phyloP scores from a whole-genome alignment of 2,329 filamentous ascomycete genomes.

The Fusarium chlamydosporum region DNA sequence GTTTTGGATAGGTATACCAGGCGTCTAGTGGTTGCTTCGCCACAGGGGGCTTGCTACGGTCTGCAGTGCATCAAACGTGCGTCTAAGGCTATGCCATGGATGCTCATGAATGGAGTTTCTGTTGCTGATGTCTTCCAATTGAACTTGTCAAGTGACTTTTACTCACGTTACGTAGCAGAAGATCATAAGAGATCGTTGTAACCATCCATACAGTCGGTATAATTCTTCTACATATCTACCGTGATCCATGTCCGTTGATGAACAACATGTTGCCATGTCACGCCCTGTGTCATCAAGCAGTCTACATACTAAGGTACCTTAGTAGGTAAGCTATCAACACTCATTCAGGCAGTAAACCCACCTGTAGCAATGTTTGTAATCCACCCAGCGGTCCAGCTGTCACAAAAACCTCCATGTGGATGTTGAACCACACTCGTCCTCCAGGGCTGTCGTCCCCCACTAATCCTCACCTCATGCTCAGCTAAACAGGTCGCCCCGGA shows the following conservation, averaged over 20 bases:
- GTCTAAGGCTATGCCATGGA: constrained; percentile 9
- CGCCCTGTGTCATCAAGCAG: background rate
- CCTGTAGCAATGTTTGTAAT: background rate
- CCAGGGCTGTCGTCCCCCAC: constrained; percentile 35
- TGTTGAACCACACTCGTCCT: background rate
- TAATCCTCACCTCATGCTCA: constrained; percentile 42
- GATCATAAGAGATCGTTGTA: constrained; percentile 18
- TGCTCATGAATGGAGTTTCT: constrained; percentile 24
- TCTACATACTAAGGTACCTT: too few relatives aligned
- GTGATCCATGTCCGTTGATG: constrained; percentile 26
- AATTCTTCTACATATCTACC: constrained; percentile 10
- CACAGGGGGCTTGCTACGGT: constrained; percentile 31
- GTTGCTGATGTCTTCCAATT: constrained; percentile 29
- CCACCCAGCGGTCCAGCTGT: constrained; percentile 1
- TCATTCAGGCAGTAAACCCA: constrained; percentile 2
- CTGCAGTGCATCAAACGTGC: constrained; percentile 2
- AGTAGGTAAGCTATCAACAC: background rate
- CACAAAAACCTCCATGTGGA: background rate
- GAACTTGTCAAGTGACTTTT: constrained; percentile 15
- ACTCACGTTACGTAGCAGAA: constrained; percentile 14
- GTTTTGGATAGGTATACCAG: constrained; percentile 24
- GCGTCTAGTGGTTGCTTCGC: constrained; percentile 31
- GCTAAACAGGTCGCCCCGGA: constrained; percentile 39
- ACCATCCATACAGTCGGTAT: constrained; percentile 28
- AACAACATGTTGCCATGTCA: constrained; percentile 1